Base-by-base conservation (phyloP, 73 alveolate species). In the Paramecium tetraurelia region DNA sequence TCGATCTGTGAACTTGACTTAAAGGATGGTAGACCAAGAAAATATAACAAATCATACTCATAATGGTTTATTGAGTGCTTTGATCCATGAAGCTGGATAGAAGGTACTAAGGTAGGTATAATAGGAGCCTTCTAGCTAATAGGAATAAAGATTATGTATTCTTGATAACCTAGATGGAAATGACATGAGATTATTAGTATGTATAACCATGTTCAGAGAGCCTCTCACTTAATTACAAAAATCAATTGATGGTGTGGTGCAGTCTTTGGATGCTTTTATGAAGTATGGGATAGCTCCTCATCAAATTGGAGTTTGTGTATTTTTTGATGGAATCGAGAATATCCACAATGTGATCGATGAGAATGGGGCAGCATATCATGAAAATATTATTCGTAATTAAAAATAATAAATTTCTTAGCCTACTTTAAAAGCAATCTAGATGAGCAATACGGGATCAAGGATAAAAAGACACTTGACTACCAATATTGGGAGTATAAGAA, bases 281-380 rank as follows among this genome's bases (percentile, higher is more conserved):
- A 53, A 53, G 69, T 53, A 53, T 18, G 69, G 69, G n/a, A 80
- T 43, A 44, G 70, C 44, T 80, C 43, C 90, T 41, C 90, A 80
- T 46, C 14, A 80, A 27, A 29, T 80, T 24, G 50, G 57, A 24
- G 75, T 80, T 12, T 21, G 22, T 44, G 76, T 80, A 8, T 44
- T 80, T 20, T 80, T 44, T 80, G 90, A 80, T 80, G 76, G 90
- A 44, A 80, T 80, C 3, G 90, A 80, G 6, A 80, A 80, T 46
- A 80, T 80, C 1, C 90, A 80, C 18, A 80, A 80, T 80, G 57
- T 40, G 12, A 46, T 43, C 1, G 90, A 80, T 44, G 70, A 80
- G 18, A 80, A 80, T 80, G 90, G 90, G 5, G 1, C 70, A 44
- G 16, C 18, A 38, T 80, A 22, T 41, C 40, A 80, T 43, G 90